These are phyloP conservation scores for Suhomyces maxii DNA, from an alignment of 1,139 yeast genomes.

Conservation along the genomic window DNA sequence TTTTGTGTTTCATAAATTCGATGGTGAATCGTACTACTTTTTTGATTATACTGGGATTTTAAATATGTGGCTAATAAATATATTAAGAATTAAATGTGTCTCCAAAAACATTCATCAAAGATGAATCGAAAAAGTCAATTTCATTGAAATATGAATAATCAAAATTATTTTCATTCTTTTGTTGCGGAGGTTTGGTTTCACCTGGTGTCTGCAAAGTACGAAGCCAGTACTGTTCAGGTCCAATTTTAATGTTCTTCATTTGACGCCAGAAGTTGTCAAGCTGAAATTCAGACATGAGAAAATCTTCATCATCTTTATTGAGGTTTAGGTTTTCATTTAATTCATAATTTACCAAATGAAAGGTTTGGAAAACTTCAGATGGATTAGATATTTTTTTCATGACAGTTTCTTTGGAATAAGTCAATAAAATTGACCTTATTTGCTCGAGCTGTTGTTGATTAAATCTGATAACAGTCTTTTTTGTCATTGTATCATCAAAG, in stretches of 20 bases:
- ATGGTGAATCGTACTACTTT: too few relatives aligned
- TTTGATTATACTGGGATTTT: too few relatives aligned
- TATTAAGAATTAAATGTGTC: neutral
- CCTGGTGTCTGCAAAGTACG: neutral
- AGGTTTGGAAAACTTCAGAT: constrained; percentile 3
- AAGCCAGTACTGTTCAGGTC: constrained; percentile 4
- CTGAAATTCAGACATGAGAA: constrained; percentile 23
- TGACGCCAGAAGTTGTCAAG: constrained; percentile 16
- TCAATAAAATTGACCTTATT: constrained; percentile 3
- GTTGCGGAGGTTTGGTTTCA: neutral
- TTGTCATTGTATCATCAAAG: constrained; percentile 1
- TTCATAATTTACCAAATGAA: constrained; percentile 4
- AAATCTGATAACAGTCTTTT: constrained; percentile 2
- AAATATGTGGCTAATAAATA: too few relatives aligned
- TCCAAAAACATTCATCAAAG: constrained; percentile 1
- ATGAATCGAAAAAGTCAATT: constrained; percentile 4
- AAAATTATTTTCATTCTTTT: neutral
- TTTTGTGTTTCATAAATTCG: too few relatives aligned
- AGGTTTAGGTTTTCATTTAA: constrained; percentile 5
- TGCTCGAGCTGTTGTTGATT: constrained; percentile 8
- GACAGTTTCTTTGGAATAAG: neutral
- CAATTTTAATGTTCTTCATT: constrained; percentile 1
- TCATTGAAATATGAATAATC: constrained; percentile 1
- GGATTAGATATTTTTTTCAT: constrained; percentile 1
- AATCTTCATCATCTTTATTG: constrained; percentile 16